These are phyloP conservation scores for Diplodia seriata DNA, from an alignment of 2,329 filamentous ascomycete genomes.

Conservation along the genomic window DNA sequence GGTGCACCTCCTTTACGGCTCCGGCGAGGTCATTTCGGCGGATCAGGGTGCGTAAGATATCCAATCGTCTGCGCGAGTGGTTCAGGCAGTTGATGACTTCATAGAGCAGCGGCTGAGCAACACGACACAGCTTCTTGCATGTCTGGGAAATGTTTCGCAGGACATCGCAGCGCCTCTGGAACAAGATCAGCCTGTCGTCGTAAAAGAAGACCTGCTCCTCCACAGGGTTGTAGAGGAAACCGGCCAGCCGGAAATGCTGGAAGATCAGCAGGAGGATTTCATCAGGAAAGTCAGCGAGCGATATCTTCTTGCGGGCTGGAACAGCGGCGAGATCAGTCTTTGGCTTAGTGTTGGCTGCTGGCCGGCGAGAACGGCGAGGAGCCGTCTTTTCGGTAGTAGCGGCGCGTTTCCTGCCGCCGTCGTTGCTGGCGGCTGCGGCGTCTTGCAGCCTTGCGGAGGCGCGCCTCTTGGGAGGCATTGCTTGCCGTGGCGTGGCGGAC, in stretches of 20 bases:
- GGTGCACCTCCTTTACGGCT: constrained; percentile 14
- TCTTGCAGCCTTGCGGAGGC: constrained; percentile 8
- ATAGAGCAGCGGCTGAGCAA: constrained; percentile 14
- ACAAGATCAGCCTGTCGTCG: not conserved
- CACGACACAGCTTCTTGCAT: not conserved
- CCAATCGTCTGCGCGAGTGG: not conserved
- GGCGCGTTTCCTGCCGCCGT: not conserved
- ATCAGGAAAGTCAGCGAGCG: not conserved
- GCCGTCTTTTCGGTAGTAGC: constrained; percentile 2
- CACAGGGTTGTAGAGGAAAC: constrained; percentile 2
- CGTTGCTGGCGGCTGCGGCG: constrained; percentile 2
- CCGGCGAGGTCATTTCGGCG: not conserved
- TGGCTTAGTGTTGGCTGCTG: not conserved
- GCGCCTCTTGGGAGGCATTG: constrained; percentile 5
- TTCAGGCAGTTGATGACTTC: constrained; percentile 13
- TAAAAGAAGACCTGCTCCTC: constrained; percentile 13
- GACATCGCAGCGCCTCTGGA: constrained; percentile 10
- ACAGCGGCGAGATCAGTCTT: not conserved
- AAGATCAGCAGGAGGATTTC: constrained; percentile 7
- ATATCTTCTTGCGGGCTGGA: not conserved
- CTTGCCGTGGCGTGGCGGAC: not conserved
- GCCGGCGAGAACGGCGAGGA: constrained; percentile 5
- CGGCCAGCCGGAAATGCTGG: not conserved
- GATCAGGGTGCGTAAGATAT: not conserved
- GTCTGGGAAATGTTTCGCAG: not conserved